Evolutionary conservation across 2,329 filamentous ascomycete species (phyloP).

Genomic region (Tolypocladium guangdongense): DNA sequence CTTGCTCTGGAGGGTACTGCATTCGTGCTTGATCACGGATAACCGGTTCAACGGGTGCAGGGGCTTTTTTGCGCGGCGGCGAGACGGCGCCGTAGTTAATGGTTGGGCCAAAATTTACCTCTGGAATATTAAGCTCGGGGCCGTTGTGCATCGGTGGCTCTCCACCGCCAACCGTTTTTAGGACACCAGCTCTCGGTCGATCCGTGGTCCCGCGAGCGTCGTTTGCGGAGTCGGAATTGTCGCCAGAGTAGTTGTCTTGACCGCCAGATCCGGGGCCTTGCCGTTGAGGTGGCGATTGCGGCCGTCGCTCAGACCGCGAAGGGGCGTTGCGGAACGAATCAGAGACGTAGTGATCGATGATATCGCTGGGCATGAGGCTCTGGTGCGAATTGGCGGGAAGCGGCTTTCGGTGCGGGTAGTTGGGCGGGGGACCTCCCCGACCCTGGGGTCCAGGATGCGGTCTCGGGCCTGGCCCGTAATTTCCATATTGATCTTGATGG

Average conservation of each 20-base stretch:
- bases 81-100: conserved; percentile 45
- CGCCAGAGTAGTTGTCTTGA: conserved; percentile 45
- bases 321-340: conserved; percentile 12
- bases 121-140: conserved; percentile 48
- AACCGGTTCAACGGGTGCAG: conserved; percentile 4
- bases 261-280: conserved; percentile 12
- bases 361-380: conserved; percentile 25
- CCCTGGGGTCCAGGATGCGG: conserved; percentile 13
- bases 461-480: conserved; percentile 10
- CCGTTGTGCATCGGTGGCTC: conserved; percentile 15
- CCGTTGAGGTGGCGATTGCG: conserved; percentile 9
- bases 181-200: conserved; percentile 64
- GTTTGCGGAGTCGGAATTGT: conserved; percentile 44
- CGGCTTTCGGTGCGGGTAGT: conserved; percentile 16
- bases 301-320: conserved; percentile 4
- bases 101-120: conserved; percentile 80
- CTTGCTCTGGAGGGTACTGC: conserved; percentile 19
- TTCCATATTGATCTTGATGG: conserved; percentile 10
- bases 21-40: conserved; percentile 10
- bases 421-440: conserved; percentile 11
- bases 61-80: conserved; percentile 20
- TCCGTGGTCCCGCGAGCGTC: conserved; percentile 42
- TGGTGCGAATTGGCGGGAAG: conserved; percentile 13
- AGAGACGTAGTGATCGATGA: conserved; percentile 26
- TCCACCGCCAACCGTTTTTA: conserved; percentile 63